These are phyloP conservation scores for Thymus quinquecostatus DNA, from an alignment of 257 asterid genomes.

Conservation along the genomic window DNA sequence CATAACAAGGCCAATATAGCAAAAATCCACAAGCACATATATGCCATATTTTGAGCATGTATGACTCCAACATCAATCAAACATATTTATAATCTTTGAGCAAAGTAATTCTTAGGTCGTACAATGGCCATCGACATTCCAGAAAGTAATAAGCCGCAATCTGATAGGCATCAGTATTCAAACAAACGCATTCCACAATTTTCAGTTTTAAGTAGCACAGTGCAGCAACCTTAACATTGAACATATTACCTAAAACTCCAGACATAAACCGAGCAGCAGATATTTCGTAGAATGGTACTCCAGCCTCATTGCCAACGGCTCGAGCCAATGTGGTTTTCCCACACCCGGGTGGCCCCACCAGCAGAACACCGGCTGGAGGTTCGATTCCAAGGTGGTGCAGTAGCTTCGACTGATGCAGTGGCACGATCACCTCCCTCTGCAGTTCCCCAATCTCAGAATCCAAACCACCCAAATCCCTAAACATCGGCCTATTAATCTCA, in stretches of 20 bases:
- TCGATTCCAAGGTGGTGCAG: constrained; percentile 60
- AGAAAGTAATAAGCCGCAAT: no score
- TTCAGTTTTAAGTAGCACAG: no score
- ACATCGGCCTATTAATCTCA: no score
- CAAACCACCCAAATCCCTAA: constrained; percentile 19
- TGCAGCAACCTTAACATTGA: no score
- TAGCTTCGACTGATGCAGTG: constrained; percentile 61
- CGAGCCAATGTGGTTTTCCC: constrained; percentile 92
- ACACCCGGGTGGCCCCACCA: constrained; percentile 95
- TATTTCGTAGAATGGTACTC: constrained; percentile 73
- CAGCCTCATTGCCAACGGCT: constrained; percentile 91
- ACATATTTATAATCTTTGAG: no score
- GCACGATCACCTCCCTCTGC: constrained; percentile 67
- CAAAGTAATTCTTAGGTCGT: no score
- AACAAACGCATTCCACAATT: neutral
- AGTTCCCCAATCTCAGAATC: constrained; percentile 58
- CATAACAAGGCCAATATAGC: neutral
- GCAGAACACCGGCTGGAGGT: constrained; percentile 71
- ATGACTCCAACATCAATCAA: neutral
- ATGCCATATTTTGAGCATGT: neutral
- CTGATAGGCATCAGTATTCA: no score
- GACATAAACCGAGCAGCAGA: constrained; percentile 91
- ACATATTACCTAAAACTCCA: constrained; percentile 72
- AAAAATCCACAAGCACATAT: no score
- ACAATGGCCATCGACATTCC: no score